phyloP scores from a whole-genome alignment of 306 rosid species.

The Urtica urens region DNA sequence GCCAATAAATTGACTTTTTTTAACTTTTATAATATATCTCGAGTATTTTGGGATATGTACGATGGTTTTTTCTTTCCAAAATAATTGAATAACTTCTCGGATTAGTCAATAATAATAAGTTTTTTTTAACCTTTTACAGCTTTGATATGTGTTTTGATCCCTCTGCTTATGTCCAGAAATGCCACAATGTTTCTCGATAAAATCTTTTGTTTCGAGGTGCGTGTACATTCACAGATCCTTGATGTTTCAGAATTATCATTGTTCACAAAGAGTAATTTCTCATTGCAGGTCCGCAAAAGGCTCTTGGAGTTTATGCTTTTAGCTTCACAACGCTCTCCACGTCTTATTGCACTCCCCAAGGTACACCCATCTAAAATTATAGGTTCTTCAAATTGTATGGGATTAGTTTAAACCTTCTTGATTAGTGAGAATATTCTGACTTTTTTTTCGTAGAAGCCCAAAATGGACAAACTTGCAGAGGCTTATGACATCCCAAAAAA shows the following conservation, averaged over 20 bases:
- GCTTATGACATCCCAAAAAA: constrained; percentile 81
- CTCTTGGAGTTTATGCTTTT: constrained; percentile 82
- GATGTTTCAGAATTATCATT: no score
- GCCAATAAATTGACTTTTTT: constrained; percentile 13
- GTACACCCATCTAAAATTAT: constrained; percentile 23
- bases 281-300: constrained; percentile 67
- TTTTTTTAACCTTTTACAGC: constrained; percentile 63
- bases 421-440: background rate
- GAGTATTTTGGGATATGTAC: constrained; percentile 10
- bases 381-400: background rate
- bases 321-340: constrained; percentile 73
- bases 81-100: constrained; percentile 32
- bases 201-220: constrained; percentile 67
- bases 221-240: constrained; percentile 2
- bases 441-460: constrained; percentile 73
- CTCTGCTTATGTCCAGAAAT: constrained; percentile 80
- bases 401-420: background rate
- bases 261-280: no score
- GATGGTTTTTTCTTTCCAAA: constrained; percentile 1
- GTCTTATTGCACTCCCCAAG: constrained; percentile 78
- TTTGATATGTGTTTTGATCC: constrained; percentile 83
- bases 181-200: constrained; percentile 75
- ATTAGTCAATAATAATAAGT: constrained; percentile 39
- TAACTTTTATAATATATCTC: constrained; percentile 49
- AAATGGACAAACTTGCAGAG: constrained; percentile 80